These are phyloP conservation scores for Aspergillus sclerotioniger DNA, from an alignment of 495 filamentous ascomycete species.

Conservation along the genomic window DNA sequence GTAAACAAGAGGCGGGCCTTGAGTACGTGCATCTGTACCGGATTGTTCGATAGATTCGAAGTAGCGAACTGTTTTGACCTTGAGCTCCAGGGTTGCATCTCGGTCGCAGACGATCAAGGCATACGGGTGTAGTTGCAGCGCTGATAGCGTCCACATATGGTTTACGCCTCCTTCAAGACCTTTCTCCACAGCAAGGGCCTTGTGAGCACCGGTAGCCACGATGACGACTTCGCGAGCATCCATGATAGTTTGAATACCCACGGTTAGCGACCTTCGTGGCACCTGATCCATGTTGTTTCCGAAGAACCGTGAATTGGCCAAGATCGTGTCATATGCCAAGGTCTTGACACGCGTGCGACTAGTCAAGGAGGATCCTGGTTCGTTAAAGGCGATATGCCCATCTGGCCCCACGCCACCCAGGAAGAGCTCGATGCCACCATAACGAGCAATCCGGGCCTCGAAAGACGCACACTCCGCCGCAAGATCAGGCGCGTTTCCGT, in stretches of 20 bases:
- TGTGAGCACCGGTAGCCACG: conserved; percentile 77
- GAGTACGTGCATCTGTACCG: conserved; percentile 52
- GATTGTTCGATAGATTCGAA: conserved; percentile 63
- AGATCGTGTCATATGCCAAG: conserved; percentile 79
- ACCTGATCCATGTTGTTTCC: conserved; percentile 68
- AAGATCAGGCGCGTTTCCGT: conserved; percentile 74
- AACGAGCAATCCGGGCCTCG: conserved; percentile 71
- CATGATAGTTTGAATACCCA: conserved; percentile 83
- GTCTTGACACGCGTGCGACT: conserved; percentile 84
- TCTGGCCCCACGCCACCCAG: conserved; percentile 82
- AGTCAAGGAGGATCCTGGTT: conserved; percentile 76
- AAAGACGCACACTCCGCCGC: conserved; percentile 76
- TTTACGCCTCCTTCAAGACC: conserved; percentile 81
- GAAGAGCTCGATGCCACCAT: conserved; percentile 81
- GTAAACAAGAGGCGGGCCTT: conserved; percentile 54
- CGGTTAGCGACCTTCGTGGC: conserved; percentile 79
- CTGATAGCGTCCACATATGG: conserved; percentile 87
- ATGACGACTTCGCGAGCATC: conserved; percentile 81
- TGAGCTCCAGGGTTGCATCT: conserved; percentile 78
- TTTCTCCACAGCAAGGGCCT: conserved; percentile 75
- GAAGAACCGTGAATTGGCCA: conserved; percentile 85
- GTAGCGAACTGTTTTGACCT: conserved; percentile 80
- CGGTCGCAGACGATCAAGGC: conserved; percentile 81
- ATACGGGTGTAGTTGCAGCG: conserved; percentile 75
- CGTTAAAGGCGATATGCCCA: conserved; percentile 88